Conservation (phyloP, 164 flowering plant genomes). For the Tinospora cordifolia region DNA sequence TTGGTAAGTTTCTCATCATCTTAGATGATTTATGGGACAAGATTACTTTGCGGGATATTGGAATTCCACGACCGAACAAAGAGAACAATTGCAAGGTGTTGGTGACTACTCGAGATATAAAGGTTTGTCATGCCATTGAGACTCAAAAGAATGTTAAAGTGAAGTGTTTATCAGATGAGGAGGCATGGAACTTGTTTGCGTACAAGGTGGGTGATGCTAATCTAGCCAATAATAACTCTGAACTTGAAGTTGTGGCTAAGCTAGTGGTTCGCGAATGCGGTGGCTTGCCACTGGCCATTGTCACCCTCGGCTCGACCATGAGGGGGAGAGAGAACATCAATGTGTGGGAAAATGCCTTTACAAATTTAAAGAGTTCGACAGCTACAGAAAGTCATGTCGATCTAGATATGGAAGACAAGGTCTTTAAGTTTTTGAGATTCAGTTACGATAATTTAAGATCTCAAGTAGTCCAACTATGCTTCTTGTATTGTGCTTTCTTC, state of each 20-base stretch:
- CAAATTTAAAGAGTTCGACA: slow-evolving; percentile 6
- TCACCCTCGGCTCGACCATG: slow-evolving; percentile 17
- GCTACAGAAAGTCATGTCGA: not conserved
- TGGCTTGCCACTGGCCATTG: slow-evolving; percentile 24
- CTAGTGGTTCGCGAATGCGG: slow-evolving; percentile 12
- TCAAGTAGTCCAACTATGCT: slow-evolving; percentile 8
- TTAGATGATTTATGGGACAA: slow-evolving; percentile 27
- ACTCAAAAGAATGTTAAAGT: slow-evolving; percentile 13
- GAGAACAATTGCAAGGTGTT: slow-evolving; percentile 19
- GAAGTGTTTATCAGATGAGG: slow-evolving; percentile 7
- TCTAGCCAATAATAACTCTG: not conserved
- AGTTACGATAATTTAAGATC: slow-evolving; percentile 15
- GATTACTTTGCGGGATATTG: slow-evolving; percentile 18
- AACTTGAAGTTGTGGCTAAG: slow-evolving; percentile 6
- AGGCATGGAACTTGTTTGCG: slow-evolving; percentile 17
- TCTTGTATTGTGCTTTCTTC: slow-evolving; percentile 20
- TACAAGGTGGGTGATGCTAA: slow-evolving; percentile 12
- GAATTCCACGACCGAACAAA: slow-evolving; percentile 19
- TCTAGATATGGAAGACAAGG: slow-evolving; percentile 1
- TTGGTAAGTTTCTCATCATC: slow-evolving; percentile 17
- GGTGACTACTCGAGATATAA: slow-evolving; percentile 17
- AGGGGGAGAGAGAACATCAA: slow-evolving; percentile 1
- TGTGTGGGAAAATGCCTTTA: slow-evolving; percentile 22
- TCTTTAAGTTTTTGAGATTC: slow-evolving; percentile 12
- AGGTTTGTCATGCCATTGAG: slow-evolving; percentile 19